A percentile compares a stretch with the other conserved stretches of the same genome.
Conservation (phyloP, 2,329 filamentous ascomycete species). For the Beauveria sp. region DNA sequence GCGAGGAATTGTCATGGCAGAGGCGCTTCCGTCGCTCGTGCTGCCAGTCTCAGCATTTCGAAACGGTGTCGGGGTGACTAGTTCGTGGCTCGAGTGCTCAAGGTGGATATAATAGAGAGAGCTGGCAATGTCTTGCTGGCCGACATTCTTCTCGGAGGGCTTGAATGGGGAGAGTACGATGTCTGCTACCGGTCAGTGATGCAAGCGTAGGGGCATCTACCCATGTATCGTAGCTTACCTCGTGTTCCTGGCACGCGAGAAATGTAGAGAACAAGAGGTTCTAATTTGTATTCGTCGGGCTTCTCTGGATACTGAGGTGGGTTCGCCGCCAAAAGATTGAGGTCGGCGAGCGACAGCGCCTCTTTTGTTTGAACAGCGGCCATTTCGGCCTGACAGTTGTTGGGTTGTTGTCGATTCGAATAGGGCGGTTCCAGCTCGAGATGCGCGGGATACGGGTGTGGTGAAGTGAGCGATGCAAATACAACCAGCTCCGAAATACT, state of each 20-base stretch:
- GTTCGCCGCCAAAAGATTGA: slow-evolving; percentile 76
- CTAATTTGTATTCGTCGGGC: slow-evolving; percentile 58
- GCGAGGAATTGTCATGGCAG: slow-evolving; percentile 39
- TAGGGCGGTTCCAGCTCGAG: not conserved
- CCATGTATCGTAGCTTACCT: slow-evolving; percentile 45
- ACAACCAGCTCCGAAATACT: no score
- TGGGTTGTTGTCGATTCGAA: not conserved
- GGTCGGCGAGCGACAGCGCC: slow-evolving; percentile 71
- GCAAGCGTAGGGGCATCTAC: no score
- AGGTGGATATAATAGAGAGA: slow-evolving; percentile 91
- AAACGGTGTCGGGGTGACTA: slow-evolving; percentile 22
- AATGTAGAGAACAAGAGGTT: slow-evolving; percentile 80
- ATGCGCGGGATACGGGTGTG: not conserved
- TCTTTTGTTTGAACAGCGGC: slow-evolving; percentile 42
- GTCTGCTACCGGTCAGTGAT: slow-evolving; percentile 45
- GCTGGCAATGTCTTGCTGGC: slow-evolving; percentile 74
- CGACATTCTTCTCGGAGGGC: slow-evolving; percentile 81
- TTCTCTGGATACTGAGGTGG: slow-evolving; percentile 80
- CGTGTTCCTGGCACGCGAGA: slow-evolving; percentile 84
- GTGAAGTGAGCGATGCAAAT: not conserved
- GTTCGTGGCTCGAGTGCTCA: slow-evolving; percentile 43
- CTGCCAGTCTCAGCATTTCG: slow-evolving; percentile 27
- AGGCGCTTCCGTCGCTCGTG: slow-evolving; percentile 37
- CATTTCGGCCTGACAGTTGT: not conserved
- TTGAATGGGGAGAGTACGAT: slow-evolving; percentile 88